Evolutionary conservation across 139 green algal species (phyloP).

Genomic region (Picochlorum sp.): DNA sequence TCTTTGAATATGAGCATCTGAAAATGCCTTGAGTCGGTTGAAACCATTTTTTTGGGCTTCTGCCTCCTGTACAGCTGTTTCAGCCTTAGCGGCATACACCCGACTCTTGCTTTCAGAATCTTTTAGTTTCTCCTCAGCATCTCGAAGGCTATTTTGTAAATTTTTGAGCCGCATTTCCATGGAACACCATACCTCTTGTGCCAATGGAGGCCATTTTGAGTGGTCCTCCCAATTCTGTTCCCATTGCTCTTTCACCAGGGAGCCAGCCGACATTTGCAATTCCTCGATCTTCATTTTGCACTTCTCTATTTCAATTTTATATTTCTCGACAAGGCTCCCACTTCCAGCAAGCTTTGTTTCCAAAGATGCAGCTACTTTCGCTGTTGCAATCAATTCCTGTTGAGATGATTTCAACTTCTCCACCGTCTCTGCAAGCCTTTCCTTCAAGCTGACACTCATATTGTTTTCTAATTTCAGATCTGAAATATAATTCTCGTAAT

Average conservation of each 20-base stretch:
- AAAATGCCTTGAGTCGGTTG: not conserved
- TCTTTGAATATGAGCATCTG: not conserved
- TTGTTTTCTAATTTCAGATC: constrained; percentile 2
- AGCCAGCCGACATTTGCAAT: not conserved
- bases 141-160: constrained; percentile 3
- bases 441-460: not conserved
- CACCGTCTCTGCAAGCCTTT: constrained; percentile 5
- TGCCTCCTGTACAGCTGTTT: not conserved
- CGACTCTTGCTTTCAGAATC: not conserved
- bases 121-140: not conserved
- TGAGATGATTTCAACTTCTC: constrained; percentile 10
- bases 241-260: not conserved
- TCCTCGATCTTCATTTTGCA: not conserved
- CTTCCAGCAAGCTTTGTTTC: constrained; percentile 8
- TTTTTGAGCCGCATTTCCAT: constrained; percentile 14
- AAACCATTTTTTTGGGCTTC: not conserved
- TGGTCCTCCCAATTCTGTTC: not conserved
- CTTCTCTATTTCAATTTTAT: constrained; percentile 5
- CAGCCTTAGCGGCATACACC: not conserved
- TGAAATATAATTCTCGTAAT: constrained; percentile 5
- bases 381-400: constrained; percentile 19
- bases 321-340: not conserved
- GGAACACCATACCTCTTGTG: constrained; percentile 13
- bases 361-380: constrained; percentile 5
- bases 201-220: constrained; percentile 6